These are phyloP conservation scores for Cutaneotrichosporon daszewskae DNA, from an alignment of 1,284 basidiomycete genomes.

Conservation along the genomic window DNA sequence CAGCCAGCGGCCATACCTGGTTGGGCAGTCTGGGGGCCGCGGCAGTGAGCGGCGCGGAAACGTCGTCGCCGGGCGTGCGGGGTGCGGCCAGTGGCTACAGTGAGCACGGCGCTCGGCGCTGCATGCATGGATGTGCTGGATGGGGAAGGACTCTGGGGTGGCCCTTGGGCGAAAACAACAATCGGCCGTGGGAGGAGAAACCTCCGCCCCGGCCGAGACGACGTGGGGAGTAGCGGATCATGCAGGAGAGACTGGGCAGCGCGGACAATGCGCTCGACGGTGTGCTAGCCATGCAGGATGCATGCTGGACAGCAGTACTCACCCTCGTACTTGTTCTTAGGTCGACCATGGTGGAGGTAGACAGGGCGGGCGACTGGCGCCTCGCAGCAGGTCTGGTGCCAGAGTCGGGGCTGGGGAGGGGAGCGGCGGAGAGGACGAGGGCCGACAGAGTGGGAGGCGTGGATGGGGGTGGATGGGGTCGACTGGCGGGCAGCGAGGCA, in stretches of 20 bases:
- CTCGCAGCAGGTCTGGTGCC: background rate
- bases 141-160: background rate
- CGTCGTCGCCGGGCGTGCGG: constrained; percentile 11
- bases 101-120: background rate
- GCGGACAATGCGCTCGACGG: too few species aligned
- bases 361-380: background rate
- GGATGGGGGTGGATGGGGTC: too few species aligned
- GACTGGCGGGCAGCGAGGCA: too few species aligned
- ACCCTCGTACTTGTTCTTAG: constrained; percentile 10
- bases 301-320: constrained; percentile 1
- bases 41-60: background rate
- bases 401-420: too few species aligned
- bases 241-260: too few species aligned
- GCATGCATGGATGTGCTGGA: background rate
- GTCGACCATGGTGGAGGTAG: constrained; percentile 20
- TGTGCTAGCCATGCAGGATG: too few species aligned
- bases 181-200: background rate
- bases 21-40: background rate
- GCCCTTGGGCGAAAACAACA: constrained; percentile 17
- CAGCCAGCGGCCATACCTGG: background rate
- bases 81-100: constrained; percentile 3
- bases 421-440: too few species aligned
- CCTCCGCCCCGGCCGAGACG: too few species aligned
- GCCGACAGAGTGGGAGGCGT: too few species aligned
- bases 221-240: too few species aligned